phyloP scores from a whole-genome alignment of 805 yeast species.

The Komagataella pseudopastoris region DNA sequence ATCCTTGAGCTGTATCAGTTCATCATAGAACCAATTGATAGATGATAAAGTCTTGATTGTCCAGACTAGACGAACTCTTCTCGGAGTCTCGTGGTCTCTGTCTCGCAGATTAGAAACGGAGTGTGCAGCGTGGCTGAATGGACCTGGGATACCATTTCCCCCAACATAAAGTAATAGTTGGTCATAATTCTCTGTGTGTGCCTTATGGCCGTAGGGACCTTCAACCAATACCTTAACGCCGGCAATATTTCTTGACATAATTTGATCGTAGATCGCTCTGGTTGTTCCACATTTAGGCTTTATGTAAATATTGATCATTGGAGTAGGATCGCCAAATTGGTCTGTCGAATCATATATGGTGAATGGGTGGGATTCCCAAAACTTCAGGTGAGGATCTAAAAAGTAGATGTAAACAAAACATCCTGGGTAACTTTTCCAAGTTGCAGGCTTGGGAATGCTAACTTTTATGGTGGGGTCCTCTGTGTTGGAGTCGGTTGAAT shows the following conservation, averaged over 20 bases:
- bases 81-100: slow-evolving; percentile 8
- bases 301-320: slow-evolving; percentile 27
- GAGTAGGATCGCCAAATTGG: slow-evolving; percentile 1
- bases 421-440: slow-evolving; percentile 40
- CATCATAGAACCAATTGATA: slow-evolving; percentile 27
- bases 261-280: slow-evolving; percentile 16
- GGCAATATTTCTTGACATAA: slow-evolving; percentile 14
- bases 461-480: slow-evolving; percentile 9
- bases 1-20: slow-evolving; percentile 15
- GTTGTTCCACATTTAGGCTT: slow-evolving; percentile 40
- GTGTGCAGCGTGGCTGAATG: slow-evolving; percentile 24
- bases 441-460: slow-evolving; percentile 26
- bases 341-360: slow-evolving; percentile 19
- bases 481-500: slow-evolving; percentile 3
- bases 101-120: slow-evolving; percentile 10
- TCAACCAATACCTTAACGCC: slow-evolving; percentile 29
- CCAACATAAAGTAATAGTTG: slow-evolving; percentile 35
- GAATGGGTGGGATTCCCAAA: slow-evolving; percentile 60
- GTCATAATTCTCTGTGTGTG: slow-evolving; percentile 26
- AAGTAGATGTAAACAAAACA: slow-evolving; percentile 44
- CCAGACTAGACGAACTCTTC: slow-evolving; percentile 25
- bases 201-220: slow-evolving; percentile 39
- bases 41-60: slow-evolving; percentile 24
- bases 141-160: slow-evolving; percentile 48
- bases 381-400: slow-evolving; percentile 21